phyloP scores from a whole-genome alignment of 345 rosid species.

The Nasturtium officinale region DNA sequence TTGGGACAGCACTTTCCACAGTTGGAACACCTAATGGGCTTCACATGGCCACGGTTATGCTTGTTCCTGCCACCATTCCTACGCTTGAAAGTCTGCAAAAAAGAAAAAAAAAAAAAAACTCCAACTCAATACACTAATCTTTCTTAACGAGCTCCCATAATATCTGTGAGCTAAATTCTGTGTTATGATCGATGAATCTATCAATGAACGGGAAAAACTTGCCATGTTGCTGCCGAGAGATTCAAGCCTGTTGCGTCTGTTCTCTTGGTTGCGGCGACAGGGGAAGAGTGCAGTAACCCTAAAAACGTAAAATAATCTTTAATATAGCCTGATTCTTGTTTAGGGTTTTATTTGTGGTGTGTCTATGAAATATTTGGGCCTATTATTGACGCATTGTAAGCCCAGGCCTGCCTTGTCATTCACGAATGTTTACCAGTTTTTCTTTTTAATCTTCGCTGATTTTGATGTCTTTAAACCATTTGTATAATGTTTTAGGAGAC shows the following conservation, averaged over 20 bases:
- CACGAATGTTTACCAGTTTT: no score
- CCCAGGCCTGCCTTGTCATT: background rate
- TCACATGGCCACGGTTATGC: slow-evolving; percentile 94
- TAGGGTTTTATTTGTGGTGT: slow-evolving; percentile 10
- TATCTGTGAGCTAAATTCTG: background rate
- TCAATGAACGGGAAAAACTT: background rate
- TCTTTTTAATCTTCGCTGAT: no score
- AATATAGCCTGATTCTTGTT: background rate
- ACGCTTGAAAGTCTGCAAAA: slow-evolving; percentile 77
- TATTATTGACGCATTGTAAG: rapidly evolving
- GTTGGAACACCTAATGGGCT: slow-evolving; percentile 88
- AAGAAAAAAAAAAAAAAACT: no score
- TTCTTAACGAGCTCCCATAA: background rate
- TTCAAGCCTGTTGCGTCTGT: background rate
- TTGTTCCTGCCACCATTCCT: slow-evolving; percentile 95
- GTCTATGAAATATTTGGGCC: background rate
- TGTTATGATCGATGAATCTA: background rate
- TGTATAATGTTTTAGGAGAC: background rate
- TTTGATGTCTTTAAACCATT: background rate
- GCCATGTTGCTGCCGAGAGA: slow-evolving; percentile 33
- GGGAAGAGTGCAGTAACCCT: background rate
- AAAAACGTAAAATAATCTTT: background rate
- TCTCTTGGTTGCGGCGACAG: slow-evolving; percentile 30
- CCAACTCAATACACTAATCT: background rate
- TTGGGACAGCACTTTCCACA: slow-evolving; percentile 97